phyloP scores from a whole-genome alignment of 176 grass and related monocot species.

The Metroxylon sagu region DNA sequence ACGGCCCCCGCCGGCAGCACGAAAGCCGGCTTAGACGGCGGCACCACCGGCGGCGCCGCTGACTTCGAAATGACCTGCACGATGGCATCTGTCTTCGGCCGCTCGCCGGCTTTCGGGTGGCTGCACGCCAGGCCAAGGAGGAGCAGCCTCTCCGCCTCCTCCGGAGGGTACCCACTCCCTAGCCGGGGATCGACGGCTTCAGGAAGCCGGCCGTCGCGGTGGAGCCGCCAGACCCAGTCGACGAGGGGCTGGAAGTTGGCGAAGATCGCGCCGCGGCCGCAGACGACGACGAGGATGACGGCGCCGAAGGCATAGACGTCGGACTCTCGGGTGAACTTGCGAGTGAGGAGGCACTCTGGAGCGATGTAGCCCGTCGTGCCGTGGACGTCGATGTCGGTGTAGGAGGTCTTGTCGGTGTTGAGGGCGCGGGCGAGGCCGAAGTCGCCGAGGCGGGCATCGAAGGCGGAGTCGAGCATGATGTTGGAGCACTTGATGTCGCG shows the following conservation, averaged over 20 bases:
- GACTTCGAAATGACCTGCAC: constrained; percentile 37
- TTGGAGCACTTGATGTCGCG: constrained; percentile 68
- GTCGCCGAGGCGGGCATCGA: constrained; percentile 50
- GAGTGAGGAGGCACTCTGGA: constrained; percentile 38
- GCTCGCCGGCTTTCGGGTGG: constrained; percentile 27
- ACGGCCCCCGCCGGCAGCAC: constrained; percentile 30
- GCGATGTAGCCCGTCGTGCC: constrained; percentile 62
- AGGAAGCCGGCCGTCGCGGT: constrained; percentile 32
- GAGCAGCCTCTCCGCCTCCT: constrained; percentile 28
- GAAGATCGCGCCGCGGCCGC: constrained; percentile 24
- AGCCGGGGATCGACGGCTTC: constrained; percentile 35
- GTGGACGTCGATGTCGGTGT: constrained; percentile 32
- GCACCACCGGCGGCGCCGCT: constrained; percentile 30
- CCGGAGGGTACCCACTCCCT: constrained; percentile 10
- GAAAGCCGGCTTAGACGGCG: constrained; percentile 24
- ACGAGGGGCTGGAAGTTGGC: constrained; percentile 16
- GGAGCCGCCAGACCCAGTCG: constrained; percentile 52
- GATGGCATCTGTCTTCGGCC: constrained; percentile 32
- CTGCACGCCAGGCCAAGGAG: constrained; percentile 50
- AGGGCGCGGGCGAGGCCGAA: constrained; percentile 68
- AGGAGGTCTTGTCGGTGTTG: constrained; percentile 31
- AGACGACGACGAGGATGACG: constrained; percentile 46
- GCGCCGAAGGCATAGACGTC: constrained; percentile 50
- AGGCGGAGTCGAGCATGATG: constrained; percentile 46
- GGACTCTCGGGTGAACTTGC: constrained; percentile 33